Percentiles rank a stretch among this genome's conserved stretches.
These are phyloP conservation scores for Rhizopus delemar DNA, from an alignment of 371 early-diverging fungal species.

Conservation along the genomic window DNA sequence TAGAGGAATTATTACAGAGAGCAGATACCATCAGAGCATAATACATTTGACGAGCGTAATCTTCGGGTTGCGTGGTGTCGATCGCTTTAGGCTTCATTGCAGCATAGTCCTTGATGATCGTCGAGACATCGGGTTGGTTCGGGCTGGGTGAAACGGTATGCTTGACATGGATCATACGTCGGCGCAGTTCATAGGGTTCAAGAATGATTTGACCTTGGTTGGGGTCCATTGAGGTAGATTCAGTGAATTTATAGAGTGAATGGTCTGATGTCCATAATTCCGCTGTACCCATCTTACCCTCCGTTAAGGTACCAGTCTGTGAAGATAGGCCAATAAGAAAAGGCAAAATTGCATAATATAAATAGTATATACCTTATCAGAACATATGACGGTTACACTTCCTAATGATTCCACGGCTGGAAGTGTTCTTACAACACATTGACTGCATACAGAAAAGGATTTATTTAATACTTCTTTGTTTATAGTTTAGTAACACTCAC, in stretches of 20 bases:
- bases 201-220: slow-evolving; percentile 59
- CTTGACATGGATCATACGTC: slow-evolving; percentile 45
- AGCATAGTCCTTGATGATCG: slow-evolving; percentile 25
- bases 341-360: not conserved
- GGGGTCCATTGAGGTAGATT: slow-evolving; percentile 69
- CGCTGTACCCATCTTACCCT: slow-evolving; percentile 86
- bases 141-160: slow-evolving; percentile 18
- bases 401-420: slow-evolving; percentile 91
- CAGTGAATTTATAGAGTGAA: slow-evolving; percentile 62
- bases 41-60: slow-evolving; percentile 32
- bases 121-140: not conserved
- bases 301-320: slow-evolving; percentile 94
- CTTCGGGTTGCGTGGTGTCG: slow-evolving; percentile 34
- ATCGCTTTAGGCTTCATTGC: slow-evolving; percentile 34
- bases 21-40: slow-evolving; percentile 47
- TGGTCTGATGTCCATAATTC: slow-evolving; percentile 75
- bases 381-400: slow-evolving; percentile 91
- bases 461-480: not conserved
- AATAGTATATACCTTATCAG: slow-evolving; percentile 78
- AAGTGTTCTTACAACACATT: slow-evolving; percentile 81
- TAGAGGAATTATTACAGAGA: slow-evolving; percentile 70
- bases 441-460: slow-evolving; percentile 21
- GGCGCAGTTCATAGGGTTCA: slow-evolving; percentile 36
- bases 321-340: slow-evolving; percentile 11
- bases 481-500: slow-evolving; percentile 41